Base-by-base conservation (phyloP, 2,329 filamentous ascomycete species). In the Penicillium frequentans region DNA sequence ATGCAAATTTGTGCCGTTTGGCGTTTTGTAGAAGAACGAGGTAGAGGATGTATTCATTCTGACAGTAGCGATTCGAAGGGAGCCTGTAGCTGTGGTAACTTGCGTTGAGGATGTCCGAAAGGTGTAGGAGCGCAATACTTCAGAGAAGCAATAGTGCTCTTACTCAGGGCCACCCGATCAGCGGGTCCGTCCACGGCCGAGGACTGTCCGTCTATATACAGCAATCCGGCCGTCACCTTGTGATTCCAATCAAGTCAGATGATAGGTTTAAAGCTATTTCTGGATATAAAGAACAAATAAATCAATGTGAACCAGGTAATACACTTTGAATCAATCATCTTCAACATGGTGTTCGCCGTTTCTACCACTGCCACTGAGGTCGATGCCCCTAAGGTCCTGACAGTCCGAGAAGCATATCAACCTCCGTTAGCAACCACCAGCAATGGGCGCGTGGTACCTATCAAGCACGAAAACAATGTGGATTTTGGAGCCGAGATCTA, bases 401-500 rank as follows among this genome's bases (percentile, higher is more conserved):
- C 35, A 5, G 35, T 37, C 2, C 35, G 35, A n/a, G 35, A 37
- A 19, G 35, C n/a, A 8, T 37, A 37, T 9, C 35, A 37, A 13
- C 35, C 35, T n/a, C 35, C 35, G 2, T 37, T 3, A 3, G 35
- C 35, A 10, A n/a, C 16, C 14, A 16, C 14, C 1, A 37, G 35
- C 16, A 37, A 37, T 37, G 35, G 35, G 3, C 35, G 35, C 35
- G 35, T 37, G 16, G 35, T 37, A 13, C 35, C 35, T 1, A 37
- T 37, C n/a, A 37, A 37, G 13, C 35, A 37, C 14, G 3, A 37
- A 3, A 37, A 19, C n/a, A 19, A 72, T 43, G 72, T 70, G 24
- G 67, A 73, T 54, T 74, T 75, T 58, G 72, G 70, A 16, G 72
- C 73, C 9, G 62, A 65, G 21, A 60, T 75, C 2, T 73, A 73